Base-by-base conservation (phyloP, 1,284 basidiomycete genomes). In the Ustilago trichophora region DNA sequence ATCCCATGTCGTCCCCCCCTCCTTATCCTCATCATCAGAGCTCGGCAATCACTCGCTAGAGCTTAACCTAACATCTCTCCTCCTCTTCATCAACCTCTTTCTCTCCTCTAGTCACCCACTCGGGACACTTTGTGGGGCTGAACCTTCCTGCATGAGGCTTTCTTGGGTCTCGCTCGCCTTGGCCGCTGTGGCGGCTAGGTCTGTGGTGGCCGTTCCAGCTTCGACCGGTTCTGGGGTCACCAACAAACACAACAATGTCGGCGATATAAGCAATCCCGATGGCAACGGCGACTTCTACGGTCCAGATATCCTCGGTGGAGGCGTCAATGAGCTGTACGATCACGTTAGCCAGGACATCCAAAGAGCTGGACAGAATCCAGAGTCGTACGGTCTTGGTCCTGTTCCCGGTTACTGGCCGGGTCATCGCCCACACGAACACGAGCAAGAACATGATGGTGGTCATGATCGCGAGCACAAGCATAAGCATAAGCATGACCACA, bases 71-170 rank as follows among this genome's bases (percentile, higher is more conserved):
- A n/a, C n/a, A n/a, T n/a, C n/a, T n/a, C n/a, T n/a, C n/a, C 24
- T 18, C 15, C 25, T 19, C 26, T 37, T 21, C 10, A 2, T 22
- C 19, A 31, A 6, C 18, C 19, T 2, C 27, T 18, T 18, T n/a
- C 35, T 49, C 27, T n/a, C n/a, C n/a, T n/a, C n/a, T n/a, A n/a
- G n/a, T n/a, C n/a, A n/a, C n/a, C n/a, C n/a, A n/a, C n/a, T n/a
- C n/a, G n/a, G n/a, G n/a, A n/a, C n/a, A n/a, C n/a, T n/a, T n/a
- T n/a, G n/a, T n/a, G n/a, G n/a, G n/a, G n/a, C n/a, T n/a, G n/a
- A n/a, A n/a, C n/a, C 8, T 10, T n/a, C 24, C 10, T 27, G 4
- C 3, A 63, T 63, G 60, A 63, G 49, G 53, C 49, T 56, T 25
- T 34, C 35, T 18, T 49, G 48, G 60, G 49, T 36, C 29, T 40